phyloP scores from a whole-genome alignment of 2,329 filamentous ascomycete genomes.

The Penicillium decumbens region DNA sequence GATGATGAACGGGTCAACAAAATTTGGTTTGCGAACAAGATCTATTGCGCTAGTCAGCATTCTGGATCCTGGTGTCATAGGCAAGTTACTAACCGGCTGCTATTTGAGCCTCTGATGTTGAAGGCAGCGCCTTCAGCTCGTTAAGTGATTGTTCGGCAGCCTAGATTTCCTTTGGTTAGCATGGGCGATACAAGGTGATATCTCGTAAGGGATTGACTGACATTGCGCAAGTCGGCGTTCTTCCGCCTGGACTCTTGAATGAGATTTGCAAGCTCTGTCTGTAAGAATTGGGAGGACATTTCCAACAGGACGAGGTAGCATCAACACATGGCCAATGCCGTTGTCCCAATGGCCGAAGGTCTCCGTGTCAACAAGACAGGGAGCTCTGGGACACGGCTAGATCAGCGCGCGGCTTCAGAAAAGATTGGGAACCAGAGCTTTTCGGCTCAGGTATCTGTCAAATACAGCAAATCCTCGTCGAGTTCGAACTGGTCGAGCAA shows the following conservation, averaged over 20 bases:
- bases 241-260: constrained; percentile 95
- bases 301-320: constrained; percentile 25
- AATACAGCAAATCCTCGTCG: background rate
- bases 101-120: constrained; percentile 70
- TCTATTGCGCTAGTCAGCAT: constrained; percentile 52
- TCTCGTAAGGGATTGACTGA: constrained; percentile 18
- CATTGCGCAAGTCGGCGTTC: constrained; percentile 79
- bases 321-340: constrained; percentile 31
- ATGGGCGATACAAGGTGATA: constrained; percentile 11
- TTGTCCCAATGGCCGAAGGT: constrained; percentile 8
- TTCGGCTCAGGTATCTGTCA: background rate
- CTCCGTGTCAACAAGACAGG: constrained; percentile 12
- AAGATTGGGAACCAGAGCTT: background rate
- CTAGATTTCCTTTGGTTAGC: constrained; percentile 44
- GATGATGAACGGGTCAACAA: constrained; percentile 89
- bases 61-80: background rate
- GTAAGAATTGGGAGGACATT: constrained; percentile 91
- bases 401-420: background rate
- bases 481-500: background rate
- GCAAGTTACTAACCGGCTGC: constrained; percentile 55
- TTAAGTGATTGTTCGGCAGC: constrained; percentile 90
- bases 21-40: constrained; percentile 72
- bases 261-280: constrained; percentile 81
- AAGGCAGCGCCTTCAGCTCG: constrained; percentile 72
- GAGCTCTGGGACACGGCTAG: constrained; percentile 1